These are phyloP conservation scores for Barbarea vulgaris DNA, from an alignment of 345 rosid species.

Conservation along the genomic window DNA sequence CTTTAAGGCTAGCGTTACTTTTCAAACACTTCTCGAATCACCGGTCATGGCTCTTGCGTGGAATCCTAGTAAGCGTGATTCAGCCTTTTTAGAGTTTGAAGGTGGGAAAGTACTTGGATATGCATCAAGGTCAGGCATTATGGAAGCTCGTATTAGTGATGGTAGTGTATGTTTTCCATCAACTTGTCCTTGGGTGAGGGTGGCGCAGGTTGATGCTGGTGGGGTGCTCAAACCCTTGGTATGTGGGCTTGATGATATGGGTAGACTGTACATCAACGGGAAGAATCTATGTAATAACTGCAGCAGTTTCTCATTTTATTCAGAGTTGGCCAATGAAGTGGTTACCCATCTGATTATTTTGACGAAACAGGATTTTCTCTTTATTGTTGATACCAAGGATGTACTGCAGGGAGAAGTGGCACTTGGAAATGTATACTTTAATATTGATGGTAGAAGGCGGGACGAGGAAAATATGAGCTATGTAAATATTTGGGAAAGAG, in stretches of 20 bases:
- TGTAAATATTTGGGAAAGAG: constrained; percentile 87
- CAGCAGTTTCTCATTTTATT: constrained; percentile 83
- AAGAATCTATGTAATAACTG: constrained; percentile 78
- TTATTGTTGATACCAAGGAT: constrained; percentile 71
- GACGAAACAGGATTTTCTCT: constrained; percentile 87
- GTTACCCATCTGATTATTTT: constrained; percentile 80
- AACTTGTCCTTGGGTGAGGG: constrained; percentile 79
- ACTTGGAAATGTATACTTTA: constrained; percentile 56
- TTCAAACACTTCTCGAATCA: constrained; percentile 52
- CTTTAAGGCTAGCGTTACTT: constrained; percentile 63
- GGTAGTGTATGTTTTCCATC: constrained; percentile 52
- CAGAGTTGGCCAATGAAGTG: constrained; percentile 66
- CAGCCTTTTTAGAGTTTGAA: constrained; percentile 82
- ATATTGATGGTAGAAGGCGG: constrained; percentile 53
- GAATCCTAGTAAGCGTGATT: constrained; percentile 58
- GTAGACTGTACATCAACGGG: constrained; percentile 69
- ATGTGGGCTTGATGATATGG: constrained; percentile 87
- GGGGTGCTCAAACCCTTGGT: constrained; percentile 53
- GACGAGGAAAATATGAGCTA: constrained; percentile 64
- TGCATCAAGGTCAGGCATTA: constrained; percentile 50
- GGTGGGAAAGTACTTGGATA: constrained; percentile 71
- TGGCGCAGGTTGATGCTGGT: constrained; percentile 48
- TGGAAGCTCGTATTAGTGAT: constrained; percentile 46
- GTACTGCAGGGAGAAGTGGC: constrained; percentile 61
- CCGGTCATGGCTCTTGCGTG: constrained; percentile 60